phyloP scores from a whole-genome alignment of 306 rosid species.

The Gleditsia sinensis region DNA sequence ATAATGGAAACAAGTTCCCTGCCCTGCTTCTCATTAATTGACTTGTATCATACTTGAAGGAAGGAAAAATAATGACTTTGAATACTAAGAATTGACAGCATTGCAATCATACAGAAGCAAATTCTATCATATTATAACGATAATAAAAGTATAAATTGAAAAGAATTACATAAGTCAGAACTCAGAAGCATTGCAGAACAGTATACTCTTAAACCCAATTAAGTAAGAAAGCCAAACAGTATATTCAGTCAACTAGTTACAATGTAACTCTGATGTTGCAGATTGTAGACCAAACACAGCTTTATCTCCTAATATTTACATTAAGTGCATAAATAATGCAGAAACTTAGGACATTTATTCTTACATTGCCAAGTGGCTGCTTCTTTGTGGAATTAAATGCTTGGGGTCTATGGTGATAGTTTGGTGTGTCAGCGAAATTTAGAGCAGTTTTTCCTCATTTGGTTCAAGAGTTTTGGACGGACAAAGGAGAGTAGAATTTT shows the following conservation, averaged over 20 bases:
- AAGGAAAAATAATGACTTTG: background rate
- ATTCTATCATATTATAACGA: constrained; percentile 5
- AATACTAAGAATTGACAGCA: constrained; percentile 6
- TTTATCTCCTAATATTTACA: background rate
- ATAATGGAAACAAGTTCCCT: constrained; percentile 2
- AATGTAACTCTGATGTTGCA: background rate
- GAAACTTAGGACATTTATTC: background rate
- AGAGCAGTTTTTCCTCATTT: background rate
- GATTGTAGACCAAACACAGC: background rate
- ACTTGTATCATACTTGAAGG: background rate
- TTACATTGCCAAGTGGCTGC: background rate
- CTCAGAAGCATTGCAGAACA: no score
- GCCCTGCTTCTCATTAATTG: constrained; percentile 24
- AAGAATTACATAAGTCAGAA: constrained; percentile 17
- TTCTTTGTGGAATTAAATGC: background rate
- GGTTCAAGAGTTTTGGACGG: background rate
- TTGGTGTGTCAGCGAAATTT: background rate
- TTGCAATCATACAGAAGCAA: background rate
- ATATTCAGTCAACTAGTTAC: background rate
- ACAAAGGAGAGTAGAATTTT: background rate
- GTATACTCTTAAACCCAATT: no score
- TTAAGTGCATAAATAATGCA: background rate
- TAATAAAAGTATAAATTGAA: constrained; percentile 10
- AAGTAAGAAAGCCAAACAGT: no score
- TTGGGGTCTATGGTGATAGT: background rate